Evolutionary conservation across 495 filamentous ascomycete species (phyloP), one percentile per base, ranked within the genome.

Genomic region (Podospora conica): DNA sequence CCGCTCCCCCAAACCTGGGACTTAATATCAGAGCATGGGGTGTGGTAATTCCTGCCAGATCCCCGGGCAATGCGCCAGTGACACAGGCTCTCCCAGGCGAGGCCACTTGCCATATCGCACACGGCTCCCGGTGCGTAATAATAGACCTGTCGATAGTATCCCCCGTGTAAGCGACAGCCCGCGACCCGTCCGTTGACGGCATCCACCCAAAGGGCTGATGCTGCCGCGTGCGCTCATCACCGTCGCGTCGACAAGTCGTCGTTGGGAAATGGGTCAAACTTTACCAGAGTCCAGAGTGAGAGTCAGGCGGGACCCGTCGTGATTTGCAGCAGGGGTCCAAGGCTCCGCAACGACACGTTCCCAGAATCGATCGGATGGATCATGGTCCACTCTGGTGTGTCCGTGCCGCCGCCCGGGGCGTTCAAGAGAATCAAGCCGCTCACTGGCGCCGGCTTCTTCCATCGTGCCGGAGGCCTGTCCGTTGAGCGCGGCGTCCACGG

Each of bases 251-350:
- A n/a, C n/a, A 12, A 27, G 21, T 21, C 11, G 29, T 56, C 40
- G 15, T 48, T 48, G 40, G 40, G 40, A 48, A 48, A 48, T 48
- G 40, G 40, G 40, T 18, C 60, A 59, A 63, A 21, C 20, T n/a
- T 27, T 61, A 33, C n/a, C 58, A 65, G 53, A 22, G 20, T 21
- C 58, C 18, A 48, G 65, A 57, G n/a, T n/a, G n/a, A n/a, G n/a
- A n/a, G n/a, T n/a, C n/a, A n/a, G n/a, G n/a, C 25, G 40, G 62
- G 58, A 56, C 33, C 31, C 18, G 59, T 55, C 58, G 68, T 69
- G 71, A 73, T 73, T 65, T 68, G 70, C 71, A 64, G 65, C 71
- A 73, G 69, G 71, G 71, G 70, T 72, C 53, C 27, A 48, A 69
- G 61, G 59, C 61, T 63, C 61, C 61, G 48, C 33, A 22, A 8